phyloP scores from a whole-genome alignment of 108 stramenopile species.

The Fistulifera solaris region DNA sequence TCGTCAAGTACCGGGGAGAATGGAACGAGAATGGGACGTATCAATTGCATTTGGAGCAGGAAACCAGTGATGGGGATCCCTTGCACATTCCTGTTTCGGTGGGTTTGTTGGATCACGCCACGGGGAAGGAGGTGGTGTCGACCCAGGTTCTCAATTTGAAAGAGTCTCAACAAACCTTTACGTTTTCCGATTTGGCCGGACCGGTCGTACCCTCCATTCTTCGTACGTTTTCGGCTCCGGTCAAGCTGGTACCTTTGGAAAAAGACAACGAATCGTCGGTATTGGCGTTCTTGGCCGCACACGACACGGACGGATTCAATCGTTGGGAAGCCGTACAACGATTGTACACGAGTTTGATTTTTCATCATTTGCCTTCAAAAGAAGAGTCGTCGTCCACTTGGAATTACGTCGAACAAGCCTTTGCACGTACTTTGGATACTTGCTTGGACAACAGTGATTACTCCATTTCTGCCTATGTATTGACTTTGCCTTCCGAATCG shows the following conservation, averaged over 20 bases:
- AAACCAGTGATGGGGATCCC: constrained; percentile 35
- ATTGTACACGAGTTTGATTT: constrained; percentile 44
- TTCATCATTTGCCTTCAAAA: constrained; percentile 37
- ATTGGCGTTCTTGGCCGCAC: constrained; percentile 72
- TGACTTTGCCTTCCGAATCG: constrained; percentile 71
- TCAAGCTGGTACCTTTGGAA: constrained; percentile 61
- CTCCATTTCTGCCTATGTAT: constrained; percentile 74
- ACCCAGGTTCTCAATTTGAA: constrained; percentile 78
- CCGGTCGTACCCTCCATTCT: constrained; percentile 86
- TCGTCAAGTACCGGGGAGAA: constrained; percentile 45
- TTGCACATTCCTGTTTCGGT: constrained; percentile 91
- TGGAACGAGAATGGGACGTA: constrained; percentile 67
- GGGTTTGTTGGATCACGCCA: constrained; percentile 80
- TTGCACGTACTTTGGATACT: constrained; percentile 38
- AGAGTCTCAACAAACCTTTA: constrained; percentile 74
- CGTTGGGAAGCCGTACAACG: constrained; percentile 84
- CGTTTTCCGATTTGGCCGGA: constrained; percentile 52
- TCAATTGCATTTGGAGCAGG: constrained; percentile 49
- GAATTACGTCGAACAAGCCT: constrained; percentile 43
- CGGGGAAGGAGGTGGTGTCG: constrained; percentile 71
- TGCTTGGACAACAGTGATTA: constrained; percentile 40
- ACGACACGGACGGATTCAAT: constrained; percentile 92
- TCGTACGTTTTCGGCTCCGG: constrained; percentile 91
- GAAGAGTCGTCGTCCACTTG: constrained; percentile 21
- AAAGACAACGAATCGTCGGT: constrained; percentile 41